phyloP scores from a whole-genome alignment of 2,329 filamentous ascomycete genomes.

The Acrodontium crateriforme region DNA sequence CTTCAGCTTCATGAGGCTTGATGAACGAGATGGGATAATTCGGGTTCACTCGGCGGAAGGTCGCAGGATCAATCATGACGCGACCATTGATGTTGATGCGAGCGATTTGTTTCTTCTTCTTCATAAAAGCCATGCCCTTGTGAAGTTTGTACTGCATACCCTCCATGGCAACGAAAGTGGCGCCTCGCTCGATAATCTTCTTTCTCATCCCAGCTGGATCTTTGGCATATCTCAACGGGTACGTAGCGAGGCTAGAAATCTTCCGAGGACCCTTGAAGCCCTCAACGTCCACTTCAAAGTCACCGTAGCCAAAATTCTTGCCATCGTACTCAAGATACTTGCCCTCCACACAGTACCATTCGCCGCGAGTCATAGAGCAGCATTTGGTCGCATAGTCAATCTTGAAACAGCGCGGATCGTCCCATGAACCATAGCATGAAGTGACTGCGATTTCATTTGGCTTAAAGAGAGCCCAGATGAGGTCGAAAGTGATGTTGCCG shows the following conservation, averaged over 20 bases:
- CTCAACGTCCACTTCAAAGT: constrained; percentile 53
- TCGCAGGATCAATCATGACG: constrained; percentile 74
- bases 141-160: constrained; percentile 74
- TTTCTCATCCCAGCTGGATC: constrained; percentile 50
- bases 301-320: constrained; percentile 67
- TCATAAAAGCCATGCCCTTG: constrained; percentile 73
- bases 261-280: constrained; percentile 70
- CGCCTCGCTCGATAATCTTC: constrained; percentile 64
- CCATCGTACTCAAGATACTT: constrained; percentile 79
- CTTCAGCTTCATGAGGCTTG: constrained; percentile 50
- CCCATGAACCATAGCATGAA: constrained; percentile 59
- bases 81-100: constrained; percentile 79
- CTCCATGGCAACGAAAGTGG: constrained; percentile 67
- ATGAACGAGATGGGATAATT: constrained; percentile 70
- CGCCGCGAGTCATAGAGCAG: constrained; percentile 52
- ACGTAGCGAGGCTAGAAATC: constrained; percentile 64
- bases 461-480: constrained; percentile 81
- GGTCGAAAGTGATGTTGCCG: constrained; percentile 75
- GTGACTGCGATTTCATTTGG: constrained; percentile 68
- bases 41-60: constrained; percentile 71
- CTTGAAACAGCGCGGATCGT: constrained; percentile 71
- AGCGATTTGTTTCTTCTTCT: constrained; percentile 59
- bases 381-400: constrained; percentile 64
- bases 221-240: constrained; percentile 69
- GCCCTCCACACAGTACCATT: constrained; percentile 65